Evolutionary conservation across 2,329 filamentous ascomycete genomes (phyloP).

Genomic region (Septoria petroselini): DNA sequence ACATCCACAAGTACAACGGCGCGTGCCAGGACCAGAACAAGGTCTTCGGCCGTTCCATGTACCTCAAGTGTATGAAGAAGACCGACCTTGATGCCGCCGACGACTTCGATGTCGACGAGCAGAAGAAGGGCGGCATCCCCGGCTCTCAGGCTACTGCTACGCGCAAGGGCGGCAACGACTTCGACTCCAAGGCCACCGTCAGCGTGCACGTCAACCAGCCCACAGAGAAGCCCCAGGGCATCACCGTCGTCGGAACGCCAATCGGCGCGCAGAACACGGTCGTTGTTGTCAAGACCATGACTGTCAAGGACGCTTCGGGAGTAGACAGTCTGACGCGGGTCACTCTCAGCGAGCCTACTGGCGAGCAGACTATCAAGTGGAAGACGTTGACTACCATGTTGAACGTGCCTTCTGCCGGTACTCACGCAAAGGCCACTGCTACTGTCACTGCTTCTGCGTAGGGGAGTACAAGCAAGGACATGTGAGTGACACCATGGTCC

Average conservation of each 20-base stretch:
- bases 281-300: too few relatives aligned
- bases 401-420: neutral
- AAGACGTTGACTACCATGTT: neutral
- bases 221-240: too few relatives aligned
- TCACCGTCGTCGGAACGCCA: too few relatives aligned
- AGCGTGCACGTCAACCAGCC: too few relatives aligned
- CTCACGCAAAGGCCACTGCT: neutral
- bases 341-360: neutral
- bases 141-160: neutral
- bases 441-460: neutral
- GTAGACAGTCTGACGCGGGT: neutral
- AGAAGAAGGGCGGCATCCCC: neutral
- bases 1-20: neutral
- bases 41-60: neutral
- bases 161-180: neutral
- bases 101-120: neutral
- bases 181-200: neutral
- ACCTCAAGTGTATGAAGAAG: conserved; percentile 6
- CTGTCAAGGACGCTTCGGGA: neutral
- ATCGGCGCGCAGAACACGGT: too few relatives aligned
- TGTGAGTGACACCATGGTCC: too few relatives aligned
- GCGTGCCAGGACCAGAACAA: neutral
- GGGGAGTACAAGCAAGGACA: too few relatives aligned
- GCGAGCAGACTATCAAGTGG: neutral
- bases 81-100: neutral